These are phyloP conservation scores for Sisymbrium altissimum DNA, from an alignment of 345 rosid species.

Conservation along the genomic window DNA sequence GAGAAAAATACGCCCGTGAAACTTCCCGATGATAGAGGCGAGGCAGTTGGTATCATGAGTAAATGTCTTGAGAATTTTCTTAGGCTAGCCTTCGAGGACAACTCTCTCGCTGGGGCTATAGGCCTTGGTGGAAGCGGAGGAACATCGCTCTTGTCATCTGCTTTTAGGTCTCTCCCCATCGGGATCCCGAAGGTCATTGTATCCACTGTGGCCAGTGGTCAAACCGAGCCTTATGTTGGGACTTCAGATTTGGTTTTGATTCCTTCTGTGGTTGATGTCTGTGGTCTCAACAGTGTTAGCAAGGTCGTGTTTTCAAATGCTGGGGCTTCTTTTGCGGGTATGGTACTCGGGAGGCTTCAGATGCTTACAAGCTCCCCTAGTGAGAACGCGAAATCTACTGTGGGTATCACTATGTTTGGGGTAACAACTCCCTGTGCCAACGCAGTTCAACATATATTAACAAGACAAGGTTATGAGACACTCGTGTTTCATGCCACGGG, in stretches of 20 bases:
- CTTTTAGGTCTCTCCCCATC: constrained; percentile 71
- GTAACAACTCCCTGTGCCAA: constrained; percentile 85
- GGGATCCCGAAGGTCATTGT: constrained; percentile 82
- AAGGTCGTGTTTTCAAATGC: constrained; percentile 75
- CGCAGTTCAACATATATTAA: constrained; percentile 62
- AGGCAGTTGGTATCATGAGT: constrained; percentile 71
- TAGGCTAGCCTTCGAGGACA: constrained; percentile 33
- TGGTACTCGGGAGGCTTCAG: constrained; percentile 66
- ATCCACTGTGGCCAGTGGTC: constrained; percentile 92
- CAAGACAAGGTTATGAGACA: constrained; percentile 69
- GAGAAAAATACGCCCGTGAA: neutral
- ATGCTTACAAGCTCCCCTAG: constrained; percentile 6
- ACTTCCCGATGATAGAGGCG: constrained; percentile 64
- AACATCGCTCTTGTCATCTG: constrained; percentile 67
- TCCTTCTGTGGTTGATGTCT: constrained; percentile 87
- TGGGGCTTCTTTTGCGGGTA: constrained; percentile 86
- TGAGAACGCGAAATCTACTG: constrained; percentile 39
- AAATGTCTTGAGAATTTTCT: constrained; percentile 59
- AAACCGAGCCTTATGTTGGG: constrained; percentile 73
- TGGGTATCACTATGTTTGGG: constrained; percentile 94
- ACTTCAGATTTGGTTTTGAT: constrained; percentile 75
- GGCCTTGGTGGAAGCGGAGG: constrained; percentile 94
- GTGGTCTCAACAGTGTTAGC: constrained; percentile 88
- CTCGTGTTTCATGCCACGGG: constrained; percentile 96
- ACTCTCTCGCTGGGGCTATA: constrained; percentile 57